Base-by-base conservation (phyloP, 2,329 filamentous ascomycete species). In the Immersiporthe knoxdaviesiana region DNA sequence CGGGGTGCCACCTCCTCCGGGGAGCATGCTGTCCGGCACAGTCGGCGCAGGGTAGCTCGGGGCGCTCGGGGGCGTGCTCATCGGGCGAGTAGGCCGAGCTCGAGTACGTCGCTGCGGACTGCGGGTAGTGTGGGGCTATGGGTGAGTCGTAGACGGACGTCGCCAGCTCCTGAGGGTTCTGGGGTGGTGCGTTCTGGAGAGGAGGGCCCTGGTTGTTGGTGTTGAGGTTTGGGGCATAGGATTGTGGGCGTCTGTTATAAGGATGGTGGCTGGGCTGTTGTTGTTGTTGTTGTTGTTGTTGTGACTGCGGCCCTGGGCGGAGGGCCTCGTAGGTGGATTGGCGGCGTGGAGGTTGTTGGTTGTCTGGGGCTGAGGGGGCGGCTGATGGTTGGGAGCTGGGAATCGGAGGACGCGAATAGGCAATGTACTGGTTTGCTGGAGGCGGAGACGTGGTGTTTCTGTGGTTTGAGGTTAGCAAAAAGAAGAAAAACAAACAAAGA, bases 91-190 rank as follows among this genome's bases (percentile, higher is more conserved):
- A 84, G 39, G 80, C 80, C 0, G 84, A 83, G 56, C 81, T 81
- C 3, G 82, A 79, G 73, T 82, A 86, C 1, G 82, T 80, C 30
- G 80, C 79, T 21, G 79, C 77, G 59, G 80, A 80, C 72, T 76
- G 79, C 39, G 81, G 81, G 75, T 83, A 84, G 76, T 86, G 83
- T 7, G 84, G 78, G 16, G 84, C 87, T 52, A 92, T 85, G 56
- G 91, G 92, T 3, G 91, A 92, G 78, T 94, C 91, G 75, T 94
- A 94, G 12, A 88, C 88, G 0, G 91, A 92, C 0, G 92, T 93
- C 35, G 91, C 90, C 61, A 95, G 83, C 80, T 95, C 92, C 79
- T 94, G 92, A 0, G 92, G 89, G 72, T 88, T 87, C 37, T 63
- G 41, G n/a, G 68, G 68, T 12, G 64, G 41, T 18, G 66, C 66